Base-by-base conservation (phyloP, 768 basidiomycete species). In the Boletellus sp. region DNA sequence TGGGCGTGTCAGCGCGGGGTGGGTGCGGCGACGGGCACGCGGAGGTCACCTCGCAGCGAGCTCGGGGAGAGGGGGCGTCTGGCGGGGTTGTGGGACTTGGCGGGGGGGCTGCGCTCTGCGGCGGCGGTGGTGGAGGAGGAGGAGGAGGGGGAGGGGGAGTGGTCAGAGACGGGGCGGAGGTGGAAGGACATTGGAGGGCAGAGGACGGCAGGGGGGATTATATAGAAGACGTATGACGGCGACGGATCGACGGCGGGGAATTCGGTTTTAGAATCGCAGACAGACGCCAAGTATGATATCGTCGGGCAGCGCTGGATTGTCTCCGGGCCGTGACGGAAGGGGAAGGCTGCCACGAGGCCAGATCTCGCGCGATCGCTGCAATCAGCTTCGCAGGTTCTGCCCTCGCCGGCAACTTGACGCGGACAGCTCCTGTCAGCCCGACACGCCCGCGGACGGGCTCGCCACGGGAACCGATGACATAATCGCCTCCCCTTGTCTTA, bases 41-140 rank as follows among this genome's bases (percentile, higher is more conserved):
- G 17, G 9, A 12, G 13, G 26, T 52, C 44, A 84, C 84, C 84
- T 70, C 83, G 73, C 19, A 87, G 59, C 1, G 80, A 81, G 55
- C 75, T 78, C 5, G 85, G 84, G 22, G 84, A 83, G 43, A 86
- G 69, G 10, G 84, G 83, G 0, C 84, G 73, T 13, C 83, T 78
- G 31, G 70, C 72, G 35, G 55, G 43, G 45, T 66, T 62, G n/a
- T 65, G 50, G 53, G 62, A 52, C 43, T 63, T 68, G 22, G 50
- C 24, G 0, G 66, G 64, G 2, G 72, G 74, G 51, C 70, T 76
- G 52, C 68, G 75, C 33, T 73, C 75, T 26, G 67, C 70, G 19
- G 74, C 71, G 13, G 81, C 76, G 24, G 74, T 71, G 11, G 76
- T 71, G 47, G 73, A 62, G 36, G 77, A 77, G 24, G 83, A 77